Evolutionary conservation across 345 rosid genomes (phyloP).

Genomic region (thale cress (Arabidopsis thaliana)): DNA sequence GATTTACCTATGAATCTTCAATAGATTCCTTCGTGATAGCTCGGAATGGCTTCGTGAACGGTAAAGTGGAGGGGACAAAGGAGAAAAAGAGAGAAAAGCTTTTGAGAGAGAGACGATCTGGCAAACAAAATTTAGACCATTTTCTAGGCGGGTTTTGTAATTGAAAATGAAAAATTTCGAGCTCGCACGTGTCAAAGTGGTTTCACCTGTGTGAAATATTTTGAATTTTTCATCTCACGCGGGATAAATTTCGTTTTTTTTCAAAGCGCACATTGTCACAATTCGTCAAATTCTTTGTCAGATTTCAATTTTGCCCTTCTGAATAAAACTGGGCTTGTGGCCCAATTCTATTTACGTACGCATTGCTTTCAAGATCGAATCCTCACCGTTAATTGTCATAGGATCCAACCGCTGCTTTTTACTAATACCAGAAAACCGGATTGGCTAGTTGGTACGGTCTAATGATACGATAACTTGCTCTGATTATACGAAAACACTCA

Average conservation of each 20-base stretch:
- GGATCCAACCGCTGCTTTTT: background rate
- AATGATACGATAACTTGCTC: background rate
- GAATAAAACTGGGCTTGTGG: background rate
- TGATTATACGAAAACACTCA: background rate
- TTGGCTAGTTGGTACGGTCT: background rate
- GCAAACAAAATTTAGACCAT: slow-evolving; percentile 10
- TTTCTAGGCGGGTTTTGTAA: slow-evolving; percentile 46
- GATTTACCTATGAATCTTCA: slow-evolving; percentile 32
- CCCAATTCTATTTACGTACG: background rate
- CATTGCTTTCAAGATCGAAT: slow-evolving; percentile 7
- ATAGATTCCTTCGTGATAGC: slow-evolving; percentile 31
- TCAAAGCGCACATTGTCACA: background rate
- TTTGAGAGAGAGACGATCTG: slow-evolving; percentile 43
- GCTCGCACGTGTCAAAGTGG: slow-evolving; percentile 36
- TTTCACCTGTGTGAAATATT: slow-evolving; percentile 18
- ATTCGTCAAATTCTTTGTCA: background rate
- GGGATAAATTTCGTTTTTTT: slow-evolving; percentile 31
- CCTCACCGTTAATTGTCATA: background rate
- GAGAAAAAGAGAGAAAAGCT: slow-evolving; percentile 28
- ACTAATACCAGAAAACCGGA: background rate
- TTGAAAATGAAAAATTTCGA: slow-evolving; percentile 41
- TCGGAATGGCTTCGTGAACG: slow-evolving; percentile 15
- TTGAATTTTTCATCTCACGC: slow-evolving; percentile 42
- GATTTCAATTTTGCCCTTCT: slow-evolving; percentile 21
- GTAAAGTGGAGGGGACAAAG: slow-evolving; percentile 37